phyloP scores from a whole-genome alignment of 2,329 filamentous ascomycete species.

The Diaporthe destruens region DNA sequence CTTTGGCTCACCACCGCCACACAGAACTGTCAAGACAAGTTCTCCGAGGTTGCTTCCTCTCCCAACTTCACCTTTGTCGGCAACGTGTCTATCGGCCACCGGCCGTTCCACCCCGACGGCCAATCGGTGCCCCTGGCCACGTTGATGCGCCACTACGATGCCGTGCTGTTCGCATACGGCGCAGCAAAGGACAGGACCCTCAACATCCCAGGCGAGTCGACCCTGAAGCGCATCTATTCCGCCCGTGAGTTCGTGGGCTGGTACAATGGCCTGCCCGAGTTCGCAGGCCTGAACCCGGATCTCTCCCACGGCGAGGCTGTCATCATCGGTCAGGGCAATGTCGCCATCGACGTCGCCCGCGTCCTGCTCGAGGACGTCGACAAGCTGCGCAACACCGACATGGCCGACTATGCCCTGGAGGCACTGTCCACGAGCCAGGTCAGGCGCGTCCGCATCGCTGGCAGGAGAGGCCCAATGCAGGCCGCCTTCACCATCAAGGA shows the following conservation, averaged over 20 bases:
- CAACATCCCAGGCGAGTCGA: constrained; percentile 82
- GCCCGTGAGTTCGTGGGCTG: constrained; percentile 95
- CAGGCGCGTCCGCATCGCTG: constrained; percentile 86
- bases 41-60: constrained; percentile 86
- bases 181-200: constrained; percentile 86
- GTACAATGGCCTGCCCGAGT: constrained; percentile 96
- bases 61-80: constrained; percentile 91
- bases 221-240: constrained; percentile 81
- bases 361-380: constrained; percentile 85
- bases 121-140: constrained; percentile 73
- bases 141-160: constrained; percentile 88
- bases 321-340: constrained; percentile 94
- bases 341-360: constrained; percentile 92
- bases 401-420: constrained; percentile 85
- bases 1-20: constrained; percentile 5
- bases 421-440: constrained; percentile 79
- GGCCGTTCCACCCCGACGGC: constrained; percentile 54
- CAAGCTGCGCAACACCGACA: constrained; percentile 84
- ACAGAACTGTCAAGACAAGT: constrained; percentile 95
- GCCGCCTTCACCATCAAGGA: constrained; percentile 97
- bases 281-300: constrained; percentile 78
- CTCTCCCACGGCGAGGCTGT: constrained; percentile 83
- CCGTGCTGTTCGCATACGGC: constrained; percentile 92
- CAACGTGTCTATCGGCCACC: constrained; percentile 82
- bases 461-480: constrained; percentile 89